phyloP scores from a whole-genome alignment of 345 rosid species.

The Citrus medica region DNA sequence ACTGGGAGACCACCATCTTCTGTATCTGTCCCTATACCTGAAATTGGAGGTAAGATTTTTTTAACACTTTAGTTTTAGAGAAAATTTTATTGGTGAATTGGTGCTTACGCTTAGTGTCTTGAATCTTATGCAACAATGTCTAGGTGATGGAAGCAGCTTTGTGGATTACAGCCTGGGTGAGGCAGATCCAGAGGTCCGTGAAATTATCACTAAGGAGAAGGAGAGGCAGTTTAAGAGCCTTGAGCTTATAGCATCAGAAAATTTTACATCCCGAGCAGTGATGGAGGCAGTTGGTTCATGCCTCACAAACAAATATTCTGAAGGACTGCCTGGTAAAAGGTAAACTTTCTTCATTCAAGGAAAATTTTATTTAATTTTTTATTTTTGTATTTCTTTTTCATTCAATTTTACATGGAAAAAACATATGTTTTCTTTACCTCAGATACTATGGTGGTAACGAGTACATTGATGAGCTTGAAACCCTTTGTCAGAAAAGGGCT shows the following conservation, averaged over 20 bases:
- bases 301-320: conserved; percentile 89
- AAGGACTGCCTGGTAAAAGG: conserved; percentile 97
- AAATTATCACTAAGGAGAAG: conserved; percentile 69
- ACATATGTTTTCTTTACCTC: background rate
- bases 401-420: background rate
- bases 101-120: background rate
- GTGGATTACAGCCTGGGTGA: conserved; percentile 53
- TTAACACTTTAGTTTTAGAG: no score
- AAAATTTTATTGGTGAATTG: background rate
- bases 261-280: conserved; percentile 89
- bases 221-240: conserved; percentile 86
- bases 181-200: conserved; percentile 74
- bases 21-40: conserved; percentile 46
- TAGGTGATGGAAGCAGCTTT: conserved; percentile 46
- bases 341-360: conserved; percentile 15
- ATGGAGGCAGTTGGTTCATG: conserved; percentile 98
- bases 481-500: conserved; percentile 82
- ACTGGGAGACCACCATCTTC: conserved; percentile 53
- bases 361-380: background rate
- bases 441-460: conserved; percentile 98
- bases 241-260: conserved; percentile 92
- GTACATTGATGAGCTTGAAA: conserved; percentile 85
- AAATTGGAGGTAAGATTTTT: conserved; percentile 31
- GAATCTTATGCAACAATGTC: conserved; percentile 9
- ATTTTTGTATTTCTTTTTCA: conserved; percentile 2